Percentiles rank a stretch among this genome's conserved stretches.
Evolutionary conservation across 116 monocot species (phyloP).

Genomic region (Zostera marina): DNA sequence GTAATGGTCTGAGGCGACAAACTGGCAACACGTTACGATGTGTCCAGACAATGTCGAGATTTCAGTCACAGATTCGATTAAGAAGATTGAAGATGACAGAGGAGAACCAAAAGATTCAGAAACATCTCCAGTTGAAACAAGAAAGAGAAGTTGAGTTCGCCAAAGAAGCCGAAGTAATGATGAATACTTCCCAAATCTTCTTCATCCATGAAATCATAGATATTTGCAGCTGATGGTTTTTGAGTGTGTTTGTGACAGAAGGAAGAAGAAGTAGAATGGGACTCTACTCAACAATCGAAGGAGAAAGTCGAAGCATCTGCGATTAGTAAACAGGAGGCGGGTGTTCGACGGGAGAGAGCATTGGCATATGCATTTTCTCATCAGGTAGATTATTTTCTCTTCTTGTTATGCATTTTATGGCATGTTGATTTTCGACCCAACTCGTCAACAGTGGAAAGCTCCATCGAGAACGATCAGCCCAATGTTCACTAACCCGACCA

Average conservation of each 20-base stretch:
- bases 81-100: constrained; percentile 73
- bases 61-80: constrained; percentile 62
- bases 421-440: background rate
- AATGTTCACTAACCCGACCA: constrained; percentile 58
- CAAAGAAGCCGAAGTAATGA: constrained; percentile 13
- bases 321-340: constrained; percentile 62
- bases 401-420: background rate
- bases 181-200: background rate
- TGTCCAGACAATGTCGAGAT: constrained; percentile 55
- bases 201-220: background rate
- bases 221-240: background rate
- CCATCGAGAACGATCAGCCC: constrained; percentile 42
- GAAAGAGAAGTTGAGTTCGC: constrained; percentile 52
- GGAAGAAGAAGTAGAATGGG: constrained; percentile 81
- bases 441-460: constrained; percentile 13
- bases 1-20: constrained; percentile 55
- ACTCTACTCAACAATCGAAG: constrained; percentile 67
- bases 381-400: constrained; percentile 31
- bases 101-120: constrained; percentile 72
- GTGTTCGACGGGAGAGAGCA: constrained; percentile 76
- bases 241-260: background rate
- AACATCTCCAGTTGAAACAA: constrained; percentile 55
- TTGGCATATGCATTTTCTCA: constrained; percentile 88
- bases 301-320: constrained; percentile 63
- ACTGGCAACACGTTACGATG: constrained; percentile 47